These are phyloP conservation scores for Mucor mucedo DNA, from an alignment of 371 early-diverging fungal genomes.

Conservation along the genomic window DNA sequence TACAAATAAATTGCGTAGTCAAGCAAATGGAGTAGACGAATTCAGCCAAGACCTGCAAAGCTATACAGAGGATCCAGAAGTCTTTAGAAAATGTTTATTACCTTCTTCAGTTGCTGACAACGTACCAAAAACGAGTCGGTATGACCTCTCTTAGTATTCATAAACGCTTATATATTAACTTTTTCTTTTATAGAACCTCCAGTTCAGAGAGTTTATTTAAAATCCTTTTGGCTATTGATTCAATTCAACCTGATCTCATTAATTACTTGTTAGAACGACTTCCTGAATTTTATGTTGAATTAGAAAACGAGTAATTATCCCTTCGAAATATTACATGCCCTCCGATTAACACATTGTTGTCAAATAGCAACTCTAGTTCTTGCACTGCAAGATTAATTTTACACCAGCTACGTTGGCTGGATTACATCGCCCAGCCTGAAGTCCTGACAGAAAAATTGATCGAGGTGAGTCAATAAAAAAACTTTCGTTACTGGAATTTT, in stretches of 20 bases:
- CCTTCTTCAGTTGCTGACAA: conserved; percentile 32
- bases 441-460: conserved; percentile 68
- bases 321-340: not conserved
- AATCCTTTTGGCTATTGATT: conserved; percentile 65
- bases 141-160: not conserved
- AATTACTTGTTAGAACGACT: conserved; percentile 68
- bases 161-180: not conserved
- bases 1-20: conserved; percentile 32
- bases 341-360: not conserved
- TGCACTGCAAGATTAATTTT: conserved; percentile 70
- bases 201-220: conserved; percentile 65
- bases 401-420: conserved; percentile 81
- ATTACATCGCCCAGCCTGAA: conserved; percentile 72
- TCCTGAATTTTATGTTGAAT: conserved; percentile 67
- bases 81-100: conserved; percentile 42
- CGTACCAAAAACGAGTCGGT: conserved; percentile 29
- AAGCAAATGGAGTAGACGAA: conserved; percentile 21
- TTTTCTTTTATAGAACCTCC: conserved; percentile 7
- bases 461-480: conserved; percentile 52
- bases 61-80: conserved; percentile 28
- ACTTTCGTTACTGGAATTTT: not conserved
- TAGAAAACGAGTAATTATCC: conserved; percentile 50
- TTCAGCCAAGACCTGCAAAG: conserved; percentile 37
- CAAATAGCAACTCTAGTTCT: conserved; percentile 46
- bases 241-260: conserved; percentile 65